Conservation (phyloP, 352 stramenopile genomes). For the Peronospora destructor region DNA sequence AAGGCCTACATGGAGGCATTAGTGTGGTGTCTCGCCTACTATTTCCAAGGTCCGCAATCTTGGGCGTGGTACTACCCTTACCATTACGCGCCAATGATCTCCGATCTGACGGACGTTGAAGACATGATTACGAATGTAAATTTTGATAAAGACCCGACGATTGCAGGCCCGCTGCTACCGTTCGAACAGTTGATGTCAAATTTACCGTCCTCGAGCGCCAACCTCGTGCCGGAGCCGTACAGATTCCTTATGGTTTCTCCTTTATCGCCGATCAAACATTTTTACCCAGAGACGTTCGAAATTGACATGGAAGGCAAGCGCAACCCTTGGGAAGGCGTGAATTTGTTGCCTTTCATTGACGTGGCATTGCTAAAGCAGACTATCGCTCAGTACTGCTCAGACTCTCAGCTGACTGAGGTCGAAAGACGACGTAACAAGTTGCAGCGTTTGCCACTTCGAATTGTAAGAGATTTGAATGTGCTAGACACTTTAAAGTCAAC, state of each 20-base stretch:
- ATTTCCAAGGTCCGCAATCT: constrained; percentile 89
- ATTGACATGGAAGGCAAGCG: constrained; percentile 86
- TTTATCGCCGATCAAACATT: constrained; percentile 94
- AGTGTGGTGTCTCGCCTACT: constrained; percentile 76
- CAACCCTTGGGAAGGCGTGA: constrained; percentile 99
- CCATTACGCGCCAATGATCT: constrained; percentile 98
- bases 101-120: constrained; percentile 91
- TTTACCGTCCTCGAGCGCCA: constrained; percentile 90
- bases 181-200: constrained; percentile 98
- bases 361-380: constrained; percentile 85
- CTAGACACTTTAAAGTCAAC: constrained; percentile 67
- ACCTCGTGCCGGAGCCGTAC: constrained; percentile 91
- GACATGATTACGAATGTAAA: constrained; percentile 49
- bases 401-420: constrained; percentile 81
- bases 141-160: constrained; percentile 74
- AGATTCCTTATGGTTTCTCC: constrained; percentile 92
- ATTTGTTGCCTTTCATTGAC: constrained; percentile 98
- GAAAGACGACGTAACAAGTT: constrained; percentile 89
- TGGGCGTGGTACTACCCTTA: constrained; percentile 99
- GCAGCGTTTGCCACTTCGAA: constrained; percentile 60
- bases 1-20: constrained; percentile 75
- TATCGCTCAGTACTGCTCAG: constrained; percentile 89
- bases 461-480: constrained; percentile 76
- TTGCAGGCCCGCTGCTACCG: constrained; percentile 87
- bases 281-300: constrained; percentile 85